Percentiles rank a stretch among this genome's conserved stretches.
phyloP scores from a whole-genome alignment of 2,329 filamentous ascomycete species.

The Gremmenia infestans region DNA sequence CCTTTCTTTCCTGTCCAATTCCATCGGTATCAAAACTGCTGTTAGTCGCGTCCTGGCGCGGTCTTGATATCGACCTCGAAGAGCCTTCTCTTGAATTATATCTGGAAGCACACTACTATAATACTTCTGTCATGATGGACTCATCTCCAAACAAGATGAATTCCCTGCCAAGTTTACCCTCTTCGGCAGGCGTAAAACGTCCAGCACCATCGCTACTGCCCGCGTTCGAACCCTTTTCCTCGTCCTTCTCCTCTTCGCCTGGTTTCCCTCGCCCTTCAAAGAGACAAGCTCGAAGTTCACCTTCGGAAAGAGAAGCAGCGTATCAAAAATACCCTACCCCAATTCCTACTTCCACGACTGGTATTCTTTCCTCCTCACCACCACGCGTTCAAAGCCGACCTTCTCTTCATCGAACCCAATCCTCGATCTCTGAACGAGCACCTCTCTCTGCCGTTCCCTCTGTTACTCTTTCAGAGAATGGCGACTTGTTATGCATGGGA shows the following conservation, averaged over 20 bases:
- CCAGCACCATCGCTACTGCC: conserved; percentile 66
- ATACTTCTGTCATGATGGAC: conserved; percentile 30
- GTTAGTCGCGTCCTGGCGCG: conserved; percentile 15
- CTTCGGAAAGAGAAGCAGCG: conserved; percentile 31
- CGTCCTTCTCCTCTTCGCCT: conserved; percentile 48
- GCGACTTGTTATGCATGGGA: conserved; percentile 80
- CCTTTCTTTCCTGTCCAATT: conserved; percentile 5
- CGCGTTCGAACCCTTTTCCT: conserved; percentile 75
- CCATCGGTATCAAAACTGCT: conserved; percentile 1
- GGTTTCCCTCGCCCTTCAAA: conserved; percentile 64
- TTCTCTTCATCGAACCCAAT: conserved; percentile 54
- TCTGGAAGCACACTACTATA: background rate
- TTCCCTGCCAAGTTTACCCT: conserved; percentile 22
- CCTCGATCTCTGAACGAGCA: conserved; percentile 64
- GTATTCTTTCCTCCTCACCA: conserved; percentile 83
- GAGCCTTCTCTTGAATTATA: conserved; percentile 9
- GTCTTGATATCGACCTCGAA: conserved; percentile 17
- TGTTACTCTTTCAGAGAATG: conserved; percentile 73
- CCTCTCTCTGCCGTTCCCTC: conserved; percentile 81
- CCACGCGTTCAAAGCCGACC: conserved; percentile 50
- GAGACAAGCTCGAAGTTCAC: conserved; percentile 52
- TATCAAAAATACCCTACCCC: conserved; percentile 78
- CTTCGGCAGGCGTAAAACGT: conserved; percentile 50
- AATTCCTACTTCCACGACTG: conserved; percentile 87
- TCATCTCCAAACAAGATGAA: conserved; percentile 32